Conservation (phyloP, 2,329 filamentous ascomycete species). For the Microsporum audouinii region DNA sequence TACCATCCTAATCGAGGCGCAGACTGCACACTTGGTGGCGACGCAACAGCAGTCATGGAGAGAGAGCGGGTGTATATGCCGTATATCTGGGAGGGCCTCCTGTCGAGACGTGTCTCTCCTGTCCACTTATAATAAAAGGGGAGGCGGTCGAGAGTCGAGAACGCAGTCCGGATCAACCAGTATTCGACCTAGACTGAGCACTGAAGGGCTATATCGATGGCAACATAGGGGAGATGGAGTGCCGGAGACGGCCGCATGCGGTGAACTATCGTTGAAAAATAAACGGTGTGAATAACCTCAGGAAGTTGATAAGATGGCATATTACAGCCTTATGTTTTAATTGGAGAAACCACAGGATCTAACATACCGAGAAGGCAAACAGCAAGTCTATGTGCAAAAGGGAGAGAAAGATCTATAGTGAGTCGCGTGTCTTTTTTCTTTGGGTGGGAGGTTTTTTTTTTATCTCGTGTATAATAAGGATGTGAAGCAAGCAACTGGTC, state of each 20-base stretch:
- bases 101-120: not conserved
- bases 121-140: not conserved
- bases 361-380: not conserved
- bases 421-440: not conserved
- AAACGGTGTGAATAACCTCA: not conserved
- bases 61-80: not conserved
- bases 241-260: not conserved
- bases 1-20: conserved; percentile 52
- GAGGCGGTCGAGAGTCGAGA: not conserved
- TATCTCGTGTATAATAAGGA: not conserved
- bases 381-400: not conserved
- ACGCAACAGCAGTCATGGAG: conserved; percentile 55
- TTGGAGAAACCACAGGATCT: not conserved
- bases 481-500: not conserved
- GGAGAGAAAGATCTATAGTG: not conserved
- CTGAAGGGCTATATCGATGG: not conserved
- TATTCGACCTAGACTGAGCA: not conserved
- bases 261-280: not conserved
- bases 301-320: not conserved
- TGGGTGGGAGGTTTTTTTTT: not conserved
- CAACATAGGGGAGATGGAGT: not conserved
- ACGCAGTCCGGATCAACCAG: not conserved
- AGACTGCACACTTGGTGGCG: conserved; percentile 52
- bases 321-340: not conserved
- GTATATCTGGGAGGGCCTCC: not conserved